Base-by-base conservation (phyloP, 192 early-diverging fungal genomes). In the Rhizophagus sp. region DNA sequence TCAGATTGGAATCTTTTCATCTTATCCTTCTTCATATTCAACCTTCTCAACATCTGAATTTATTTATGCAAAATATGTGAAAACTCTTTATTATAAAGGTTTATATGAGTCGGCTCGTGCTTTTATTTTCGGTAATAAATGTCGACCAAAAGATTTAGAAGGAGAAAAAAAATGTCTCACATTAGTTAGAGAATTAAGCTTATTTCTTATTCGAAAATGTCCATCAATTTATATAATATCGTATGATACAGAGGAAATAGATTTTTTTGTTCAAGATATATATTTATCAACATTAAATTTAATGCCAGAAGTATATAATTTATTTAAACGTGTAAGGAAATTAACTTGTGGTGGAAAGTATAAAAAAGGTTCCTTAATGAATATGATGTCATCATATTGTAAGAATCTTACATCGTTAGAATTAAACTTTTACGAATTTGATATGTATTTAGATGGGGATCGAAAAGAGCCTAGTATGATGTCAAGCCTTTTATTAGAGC, bases 381-480 rank as follows among this genome's bases (percentile, higher is more conserved):
- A 47, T 39, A 0, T 11, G 3, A 72, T 72, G 70, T 72, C 70
- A 47, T 44, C 4, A 41, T 15, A n/a, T 2, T 72, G 70, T 11
- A 72, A 44, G 41, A 34, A 47, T 47, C 34, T 72, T 24, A 9
- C 3, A n/a, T 41, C 70, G 0, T 34, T 72, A 12, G 36, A 72
- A 44, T 47, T 72, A 4, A 72, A 72, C 22, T 72, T 72, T 44
- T 39, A 44, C 17, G 39, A 44, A 4, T 44, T 33, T 44, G 70
- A 72, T n/a, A 72, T 72, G 36, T 72, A 72, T 72, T 34, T 34
- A n/a, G 22, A 72, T 47, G 70, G 70, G 3, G 70, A 72, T 47
- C n/a, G 36, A 44, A 72, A 24, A 22, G 70, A 72, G 6, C n/a
- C 70, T 11, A 72, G 41, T 6, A 2, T 0, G 4, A 72, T 72